Conservation (phyloP, 1,284 basidiomycete genomes). For the Ganoderma sinense region DNA sequence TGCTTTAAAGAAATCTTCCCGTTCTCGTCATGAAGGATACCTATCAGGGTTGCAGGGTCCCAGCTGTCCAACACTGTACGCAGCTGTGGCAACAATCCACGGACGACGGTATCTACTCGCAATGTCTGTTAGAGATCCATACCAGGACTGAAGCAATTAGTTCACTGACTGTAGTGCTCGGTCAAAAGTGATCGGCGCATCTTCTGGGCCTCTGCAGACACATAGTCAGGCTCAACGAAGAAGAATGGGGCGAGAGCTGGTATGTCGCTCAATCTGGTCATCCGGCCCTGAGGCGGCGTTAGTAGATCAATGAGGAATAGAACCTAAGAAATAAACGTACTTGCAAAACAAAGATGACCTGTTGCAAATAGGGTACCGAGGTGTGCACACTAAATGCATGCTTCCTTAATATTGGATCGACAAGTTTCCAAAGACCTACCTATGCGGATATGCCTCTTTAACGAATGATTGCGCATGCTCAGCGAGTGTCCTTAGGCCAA, state of each 20-base stretch:
- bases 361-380: slow-evolving; percentile 59
- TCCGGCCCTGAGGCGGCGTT: slow-evolving; percentile 62
- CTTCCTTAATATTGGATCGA: slow-evolving; percentile 1
- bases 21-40: slow-evolving; percentile 55
- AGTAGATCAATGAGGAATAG: neutral
- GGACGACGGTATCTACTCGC: slow-evolving; percentile 25
- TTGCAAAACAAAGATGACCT: slow-evolving; percentile 64
- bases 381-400: slow-evolving; percentile 51
- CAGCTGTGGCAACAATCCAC: slow-evolving; percentile 25
- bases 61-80: neutral
- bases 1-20: slow-evolving; percentile 50
- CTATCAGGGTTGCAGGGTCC: slow-evolving; percentile 45
- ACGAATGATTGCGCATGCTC: slow-evolving; percentile 54
- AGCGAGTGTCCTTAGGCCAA: slow-evolving; percentile 56
- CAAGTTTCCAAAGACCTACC: slow-evolving; percentile 42
- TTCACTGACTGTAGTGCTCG: slow-evolving; percentile 29
- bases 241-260: slow-evolving; percentile 75
- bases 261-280: slow-evolving; percentile 74
- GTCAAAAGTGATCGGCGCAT: slow-evolving; percentile 57
- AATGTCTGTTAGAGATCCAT: neutral
- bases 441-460: slow-evolving; percentile 54
- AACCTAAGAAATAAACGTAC: slow-evolving; percentile 41
- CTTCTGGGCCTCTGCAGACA: slow-evolving; percentile 57
- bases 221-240: slow-evolving; percentile 73
- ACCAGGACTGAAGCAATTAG: neutral